phyloP scores from a whole-genome alignment of 768 basidiomycete species.

The Agaricus bisporus region DNA sequence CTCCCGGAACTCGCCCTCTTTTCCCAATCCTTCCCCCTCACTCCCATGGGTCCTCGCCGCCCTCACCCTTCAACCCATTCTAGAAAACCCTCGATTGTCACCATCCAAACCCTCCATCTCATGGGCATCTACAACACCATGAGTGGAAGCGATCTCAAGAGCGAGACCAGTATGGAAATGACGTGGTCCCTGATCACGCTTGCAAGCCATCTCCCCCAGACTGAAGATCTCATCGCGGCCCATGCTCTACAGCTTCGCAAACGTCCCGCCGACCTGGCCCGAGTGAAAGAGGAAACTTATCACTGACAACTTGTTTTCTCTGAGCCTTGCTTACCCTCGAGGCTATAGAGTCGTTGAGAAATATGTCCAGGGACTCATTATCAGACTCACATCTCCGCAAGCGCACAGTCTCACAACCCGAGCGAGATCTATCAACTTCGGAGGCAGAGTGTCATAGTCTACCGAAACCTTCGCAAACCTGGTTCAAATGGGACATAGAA shows the following conservation, averaged over 20 bases:
- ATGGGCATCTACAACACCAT: slow-evolving; percentile 66
- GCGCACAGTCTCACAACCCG: slow-evolving; percentile 1
- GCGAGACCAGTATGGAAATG: slow-evolving; percentile 67
- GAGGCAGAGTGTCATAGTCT: background rate
- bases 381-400: slow-evolving; percentile 1
- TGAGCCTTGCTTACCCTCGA: background rate
- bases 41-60: slow-evolving; percentile 59
- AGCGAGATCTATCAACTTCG: background rate
- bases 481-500: slow-evolving; percentile 40
- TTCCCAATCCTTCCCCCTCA: slow-evolving; percentile 59
- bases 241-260: too few relatives aligned
- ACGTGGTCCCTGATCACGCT: slow-evolving; percentile 63
- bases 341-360: background rate
- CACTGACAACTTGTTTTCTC: background rate
- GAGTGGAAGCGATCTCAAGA: slow-evolving; percentile 55
- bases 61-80: slow-evolving; percentile 57
- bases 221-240: too few relatives aligned
- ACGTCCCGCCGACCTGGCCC: too few relatives aligned
- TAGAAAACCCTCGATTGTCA: slow-evolving; percentile 69
- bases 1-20: slow-evolving; percentile 37
- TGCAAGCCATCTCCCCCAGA: slow-evolving; percentile 58
- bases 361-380: background rate
- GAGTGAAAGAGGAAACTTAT: too few relatives aligned
- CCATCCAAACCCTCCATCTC: slow-evolving; percentile 64
- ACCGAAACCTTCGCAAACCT: slow-evolving; percentile 12